These are phyloP conservation scores for Friedmanniomyces endolithicus DNA, from an alignment of 495 filamentous ascomycete genomes.

Conservation along the genomic window DNA sequence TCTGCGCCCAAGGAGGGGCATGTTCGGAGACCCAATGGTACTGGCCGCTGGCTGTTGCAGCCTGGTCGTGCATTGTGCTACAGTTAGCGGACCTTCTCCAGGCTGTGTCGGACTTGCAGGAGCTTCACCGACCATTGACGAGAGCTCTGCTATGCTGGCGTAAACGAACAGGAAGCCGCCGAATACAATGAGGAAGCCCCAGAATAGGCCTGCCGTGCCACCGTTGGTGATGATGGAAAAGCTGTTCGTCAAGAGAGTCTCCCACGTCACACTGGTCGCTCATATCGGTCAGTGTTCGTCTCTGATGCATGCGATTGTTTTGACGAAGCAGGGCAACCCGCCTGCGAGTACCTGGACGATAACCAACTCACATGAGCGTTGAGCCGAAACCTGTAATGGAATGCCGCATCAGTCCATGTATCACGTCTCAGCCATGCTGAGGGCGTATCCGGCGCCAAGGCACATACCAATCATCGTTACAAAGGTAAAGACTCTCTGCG, in stretches of 20 bases:
- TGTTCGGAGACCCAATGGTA: constrained; percentile 16
- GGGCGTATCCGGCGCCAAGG: neutral
- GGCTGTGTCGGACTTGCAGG: neutral
- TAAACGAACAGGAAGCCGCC: constrained; percentile 6
- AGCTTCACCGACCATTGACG: constrained; percentile 4
- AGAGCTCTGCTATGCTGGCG: constrained; percentile 13
- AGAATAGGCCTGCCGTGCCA: constrained; percentile 17
- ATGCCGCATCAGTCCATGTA: neutral
- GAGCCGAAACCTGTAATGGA: constrained; percentile 33
- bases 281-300: neutral
- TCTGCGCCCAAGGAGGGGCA: constrained; percentile 8
- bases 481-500: neutral
- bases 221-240: constrained; percentile 3
- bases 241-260: neutral
- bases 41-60: constrained; percentile 8
- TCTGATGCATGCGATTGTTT: neutral
- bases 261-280: neutral
- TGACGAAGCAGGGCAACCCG: neutral
- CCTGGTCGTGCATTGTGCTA: neutral
- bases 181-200: constrained; percentile 7
- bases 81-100: neutral
- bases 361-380: constrained; percentile 29
- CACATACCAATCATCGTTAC: neutral
- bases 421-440: too few relatives aligned
- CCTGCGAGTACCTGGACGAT: neutral